A percentile compares a stretch with the other conserved stretches of the same genome.
Evolutionary conservation across 164 flowering plant species (phyloP).

Genomic region (Aristolochia californica): DNA sequence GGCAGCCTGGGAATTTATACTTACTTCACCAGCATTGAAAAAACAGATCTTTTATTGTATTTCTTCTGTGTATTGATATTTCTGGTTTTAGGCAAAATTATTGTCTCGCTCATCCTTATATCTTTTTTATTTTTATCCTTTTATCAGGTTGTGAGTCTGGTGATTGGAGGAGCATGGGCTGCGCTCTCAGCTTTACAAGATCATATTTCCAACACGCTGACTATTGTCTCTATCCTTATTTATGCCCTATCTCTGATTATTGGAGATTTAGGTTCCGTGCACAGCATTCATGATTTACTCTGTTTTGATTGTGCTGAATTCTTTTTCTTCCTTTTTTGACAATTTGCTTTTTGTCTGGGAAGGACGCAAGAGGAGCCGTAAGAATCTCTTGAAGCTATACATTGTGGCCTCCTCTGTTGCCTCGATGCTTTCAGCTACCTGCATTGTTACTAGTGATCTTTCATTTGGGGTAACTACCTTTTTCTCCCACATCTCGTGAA

Average conservation of each 20-base stretch:
- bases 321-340: background rate
- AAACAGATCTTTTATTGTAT: background rate
- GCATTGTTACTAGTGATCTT: constrained; percentile 17
- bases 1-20: background rate
- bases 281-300: background rate
- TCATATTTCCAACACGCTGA: constrained; percentile 17
- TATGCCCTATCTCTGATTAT: constrained; percentile 34
- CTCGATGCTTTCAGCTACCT: constrained; percentile 21
- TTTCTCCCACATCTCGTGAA: background rate
- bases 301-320: background rate
- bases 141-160: constrained; percentile 36
- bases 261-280: constrained; percentile 52
- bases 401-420: constrained; percentile 31
- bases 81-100: background rate
- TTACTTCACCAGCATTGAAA: background rate
- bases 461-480: constrained; percentile 31
- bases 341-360: constrained; percentile 8
- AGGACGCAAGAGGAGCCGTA: constrained; percentile 61
- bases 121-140: too few species aligned
- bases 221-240: constrained; percentile 19
- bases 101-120: constrained; percentile 1
- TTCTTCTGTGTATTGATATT: background rate
- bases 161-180: constrained; percentile 19
- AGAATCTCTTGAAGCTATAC: constrained; percentile 36
- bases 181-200: constrained; percentile 15